A percentile compares a stretch with the other conserved stretches of the same genome.
Conservation (phyloP, 73 alveolate species). For the Tetrahymena thermophila region DNA sequence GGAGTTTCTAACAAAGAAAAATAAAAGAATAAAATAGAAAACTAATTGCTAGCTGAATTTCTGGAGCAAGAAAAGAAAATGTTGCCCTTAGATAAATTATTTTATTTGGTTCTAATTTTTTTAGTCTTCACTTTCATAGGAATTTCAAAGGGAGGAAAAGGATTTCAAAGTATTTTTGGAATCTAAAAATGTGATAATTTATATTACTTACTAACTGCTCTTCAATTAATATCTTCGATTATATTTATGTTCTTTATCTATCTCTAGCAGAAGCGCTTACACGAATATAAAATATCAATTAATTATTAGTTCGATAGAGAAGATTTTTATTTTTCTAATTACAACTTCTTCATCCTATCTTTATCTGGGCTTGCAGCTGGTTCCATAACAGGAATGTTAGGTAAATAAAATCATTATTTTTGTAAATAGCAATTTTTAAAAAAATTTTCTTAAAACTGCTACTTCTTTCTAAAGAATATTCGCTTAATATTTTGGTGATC, state of each 20-base stretch:
- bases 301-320: background rate
- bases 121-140: background rate
- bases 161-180: background rate
- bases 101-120: background rate
- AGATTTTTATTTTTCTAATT: background rate
- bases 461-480: no score
- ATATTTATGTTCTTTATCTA: background rate
- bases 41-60: background rate
- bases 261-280: background rate
- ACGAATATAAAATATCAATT: background rate
- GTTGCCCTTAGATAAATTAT: background rate
- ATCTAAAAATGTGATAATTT: background rate
- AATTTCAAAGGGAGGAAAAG: background rate
- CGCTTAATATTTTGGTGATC: no score
- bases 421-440: no score
- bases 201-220: background rate
- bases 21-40: background rate
- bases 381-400: background rate
- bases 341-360: background rate
- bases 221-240: background rate
- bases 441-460: no score
- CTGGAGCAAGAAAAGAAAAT: background rate
- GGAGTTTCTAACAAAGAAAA: background rate
- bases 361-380: background rate
- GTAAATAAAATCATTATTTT: background rate